Percentiles rank a stretch among this genome's conserved stretches.
These are phyloP conservation scores for Cutaneotrichosporon sp. DNA, from an alignment of 1,284 basidiomycete genomes.

Conservation along the genomic window DNA sequence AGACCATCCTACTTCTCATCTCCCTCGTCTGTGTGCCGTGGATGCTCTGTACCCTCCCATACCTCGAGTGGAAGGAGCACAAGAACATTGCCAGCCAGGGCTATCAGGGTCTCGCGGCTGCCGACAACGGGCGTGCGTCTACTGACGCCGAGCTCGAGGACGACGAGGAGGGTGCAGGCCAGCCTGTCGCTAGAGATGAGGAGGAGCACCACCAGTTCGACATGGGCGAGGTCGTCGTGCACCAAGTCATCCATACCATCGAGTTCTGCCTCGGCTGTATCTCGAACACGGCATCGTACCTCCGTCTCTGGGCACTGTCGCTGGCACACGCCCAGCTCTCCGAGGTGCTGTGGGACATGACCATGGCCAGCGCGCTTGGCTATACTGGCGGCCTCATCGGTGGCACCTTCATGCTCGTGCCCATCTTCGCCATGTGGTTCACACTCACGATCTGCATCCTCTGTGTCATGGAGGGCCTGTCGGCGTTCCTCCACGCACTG, in stretches of 20 bases:
- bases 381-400: constrained; percentile 55
- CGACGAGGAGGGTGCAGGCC: constrained; percentile 82
- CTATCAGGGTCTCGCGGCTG: constrained; percentile 64
- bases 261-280: constrained; percentile 99
- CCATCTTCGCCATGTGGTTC: constrained; percentile 81
- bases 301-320: constrained; percentile 97
- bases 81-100: constrained; percentile 79
- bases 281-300: constrained; percentile 98
- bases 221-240: constrained; percentile 90
- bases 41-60: constrained; percentile 93
- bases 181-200: constrained; percentile 65
- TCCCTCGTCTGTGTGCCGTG: constrained; percentile 91
- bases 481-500: constrained; percentile 91
- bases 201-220: constrained; percentile 61
- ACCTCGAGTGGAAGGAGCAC: constrained; percentile 87
- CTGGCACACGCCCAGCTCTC: constrained; percentile 96
- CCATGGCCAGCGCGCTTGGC: constrained; percentile 62
- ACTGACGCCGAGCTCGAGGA: constrained; percentile 59
- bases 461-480: constrained; percentile 93
- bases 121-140: constrained; percentile 45
- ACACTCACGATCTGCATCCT: constrained; percentile 69
- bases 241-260: constrained; percentile 97
- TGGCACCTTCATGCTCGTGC: constrained; percentile 60
- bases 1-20: constrained; percentile 73
- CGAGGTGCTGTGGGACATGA: constrained; percentile 91